Conservation (phyloP, 805 yeast genomes). For the Wickerhamia fluorescens region DNA sequence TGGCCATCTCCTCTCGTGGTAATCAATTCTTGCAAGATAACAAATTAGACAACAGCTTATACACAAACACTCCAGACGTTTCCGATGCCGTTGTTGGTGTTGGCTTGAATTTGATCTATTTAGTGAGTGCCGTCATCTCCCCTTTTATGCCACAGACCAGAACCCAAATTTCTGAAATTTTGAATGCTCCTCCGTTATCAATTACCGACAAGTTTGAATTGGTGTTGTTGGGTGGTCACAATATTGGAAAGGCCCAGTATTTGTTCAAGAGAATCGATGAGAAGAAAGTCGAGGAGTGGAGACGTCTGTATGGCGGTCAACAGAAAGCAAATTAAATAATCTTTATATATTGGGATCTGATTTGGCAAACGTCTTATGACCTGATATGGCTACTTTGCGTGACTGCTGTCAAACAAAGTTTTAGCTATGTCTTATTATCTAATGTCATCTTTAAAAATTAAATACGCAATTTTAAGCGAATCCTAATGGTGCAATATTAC, state of each 20-base stretch:
- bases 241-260: conserved; percentile 85
- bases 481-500: too few relatives aligned
- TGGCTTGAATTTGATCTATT: conserved; percentile 81
- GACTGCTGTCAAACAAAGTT: too few relatives aligned
- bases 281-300: conserved; percentile 80
- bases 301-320: conserved; percentile 77
- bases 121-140: conserved; percentile 71
- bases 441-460: too few relatives aligned
- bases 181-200: conserved; percentile 73
- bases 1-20: conserved; percentile 89
- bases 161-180: conserved; percentile 61
- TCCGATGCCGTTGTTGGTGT: conserved; percentile 91
- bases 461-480: too few relatives aligned
- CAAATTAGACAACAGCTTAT: conserved; percentile 84
- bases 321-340: conserved; percentile 20
- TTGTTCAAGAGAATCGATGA: conserved; percentile 90
- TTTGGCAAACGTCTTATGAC: too few relatives aligned
- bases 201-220: conserved; percentile 73
- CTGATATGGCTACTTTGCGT: too few relatives aligned
- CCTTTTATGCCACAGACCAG: conserved; percentile 92
- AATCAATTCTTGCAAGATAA: conserved; percentile 94
- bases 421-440: too few relatives aligned
- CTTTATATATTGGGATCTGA: too few relatives aligned
- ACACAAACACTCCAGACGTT: conserved; percentile 64
- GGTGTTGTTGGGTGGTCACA: conserved; percentile 71